phyloP scores from a whole-genome alignment of 805 yeast genomes.

The Candida broadrunensis region DNA sequence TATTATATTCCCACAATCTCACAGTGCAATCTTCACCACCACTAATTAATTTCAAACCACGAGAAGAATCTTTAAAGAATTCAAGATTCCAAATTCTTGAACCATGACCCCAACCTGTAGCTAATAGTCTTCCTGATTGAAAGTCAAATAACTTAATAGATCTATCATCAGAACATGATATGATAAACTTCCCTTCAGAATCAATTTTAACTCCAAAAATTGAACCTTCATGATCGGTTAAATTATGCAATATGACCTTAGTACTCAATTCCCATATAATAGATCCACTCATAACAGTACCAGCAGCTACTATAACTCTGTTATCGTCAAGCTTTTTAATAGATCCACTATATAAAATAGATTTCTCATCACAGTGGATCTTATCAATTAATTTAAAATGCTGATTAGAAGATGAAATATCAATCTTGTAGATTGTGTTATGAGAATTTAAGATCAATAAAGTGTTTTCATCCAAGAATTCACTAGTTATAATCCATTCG shows the following conservation, averaged over 20 bases:
- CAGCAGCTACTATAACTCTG: slow-evolving; percentile 67
- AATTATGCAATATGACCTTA: slow-evolving; percentile 44
- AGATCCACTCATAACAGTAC: slow-evolving; percentile 90
- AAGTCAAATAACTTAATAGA: slow-evolving; percentile 77
- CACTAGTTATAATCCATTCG: slow-evolving; percentile 78
- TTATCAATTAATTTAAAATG: slow-evolving; percentile 23
- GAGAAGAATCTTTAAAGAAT: slow-evolving; percentile 40
- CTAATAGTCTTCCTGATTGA: slow-evolving; percentile 52
- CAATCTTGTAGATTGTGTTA: slow-evolving; percentile 50
- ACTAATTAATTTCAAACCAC: slow-evolving; percentile 46
- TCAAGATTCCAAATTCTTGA: slow-evolving; percentile 88
- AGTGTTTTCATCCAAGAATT: slow-evolving; percentile 39
- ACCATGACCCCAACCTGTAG: slow-evolving; percentile 95
- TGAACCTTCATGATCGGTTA: slow-evolving; percentile 85
- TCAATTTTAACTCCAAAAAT: slow-evolving; percentile 78
- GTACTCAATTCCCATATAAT: slow-evolving; percentile 66
- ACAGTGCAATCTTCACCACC: slow-evolving; percentile 85
- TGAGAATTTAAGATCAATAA: slow-evolving; percentile 72
- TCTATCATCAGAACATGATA: slow-evolving; percentile 92
- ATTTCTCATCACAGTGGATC: slow-evolving; percentile 60
- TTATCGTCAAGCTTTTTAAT: slow-evolving; percentile 45
- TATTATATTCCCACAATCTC: slow-evolving; percentile 64
- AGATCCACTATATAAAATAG: slow-evolving; percentile 85
- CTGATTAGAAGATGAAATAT: slow-evolving; percentile 25
- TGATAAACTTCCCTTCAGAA: slow-evolving; percentile 48